Percentiles rank a stretch among this genome's conserved stretches.
These are phyloP conservation scores for Trifolium subterraneum DNA, from an alignment of 306 rosid species.

Conservation along the genomic window DNA sequence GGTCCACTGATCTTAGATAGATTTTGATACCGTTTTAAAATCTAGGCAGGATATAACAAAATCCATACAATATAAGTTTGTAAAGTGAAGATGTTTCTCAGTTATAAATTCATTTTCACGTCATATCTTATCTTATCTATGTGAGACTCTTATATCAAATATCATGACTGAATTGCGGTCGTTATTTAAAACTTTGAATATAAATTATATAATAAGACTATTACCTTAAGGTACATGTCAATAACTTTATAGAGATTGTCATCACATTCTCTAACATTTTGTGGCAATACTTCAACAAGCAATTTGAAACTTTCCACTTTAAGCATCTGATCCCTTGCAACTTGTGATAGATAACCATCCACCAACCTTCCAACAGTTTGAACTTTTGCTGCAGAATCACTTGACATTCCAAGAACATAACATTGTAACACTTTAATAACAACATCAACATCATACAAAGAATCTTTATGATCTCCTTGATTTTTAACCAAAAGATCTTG, in stretches of 20 bases:
- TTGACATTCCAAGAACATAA: constrained; percentile 48
- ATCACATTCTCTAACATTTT: constrained; percentile 48
- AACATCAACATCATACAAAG: constrained; percentile 60
- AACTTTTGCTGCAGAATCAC: constrained; percentile 50
- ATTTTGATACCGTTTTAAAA: too few species aligned
- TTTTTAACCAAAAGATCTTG: constrained; percentile 69
- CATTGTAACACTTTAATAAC: constrained; percentile 54
- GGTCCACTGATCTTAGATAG: too few species aligned
- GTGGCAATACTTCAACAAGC: constrained; percentile 61
- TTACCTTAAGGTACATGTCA: constrained; percentile 61
- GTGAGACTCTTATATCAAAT: neutral
- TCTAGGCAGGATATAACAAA: too few species aligned
- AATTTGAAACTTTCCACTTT: constrained; percentile 54
- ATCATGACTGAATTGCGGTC: neutral
- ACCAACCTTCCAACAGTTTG: constrained; percentile 65
- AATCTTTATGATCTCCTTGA: constrained; percentile 45
- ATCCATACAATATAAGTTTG: too few species aligned
- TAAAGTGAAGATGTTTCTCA: too few species aligned
- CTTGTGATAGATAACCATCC: constrained; percentile 67
- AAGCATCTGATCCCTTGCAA: constrained; percentile 75
- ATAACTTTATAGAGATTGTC: constrained; percentile 56
- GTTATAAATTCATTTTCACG: too few species aligned
- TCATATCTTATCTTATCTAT: too few species aligned
- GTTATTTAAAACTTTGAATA: neutral
- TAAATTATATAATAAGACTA: neutral